phyloP scores from a whole-genome alignment of 2,329 filamentous ascomycete species.

The Diaporthe vaccinii region DNA sequence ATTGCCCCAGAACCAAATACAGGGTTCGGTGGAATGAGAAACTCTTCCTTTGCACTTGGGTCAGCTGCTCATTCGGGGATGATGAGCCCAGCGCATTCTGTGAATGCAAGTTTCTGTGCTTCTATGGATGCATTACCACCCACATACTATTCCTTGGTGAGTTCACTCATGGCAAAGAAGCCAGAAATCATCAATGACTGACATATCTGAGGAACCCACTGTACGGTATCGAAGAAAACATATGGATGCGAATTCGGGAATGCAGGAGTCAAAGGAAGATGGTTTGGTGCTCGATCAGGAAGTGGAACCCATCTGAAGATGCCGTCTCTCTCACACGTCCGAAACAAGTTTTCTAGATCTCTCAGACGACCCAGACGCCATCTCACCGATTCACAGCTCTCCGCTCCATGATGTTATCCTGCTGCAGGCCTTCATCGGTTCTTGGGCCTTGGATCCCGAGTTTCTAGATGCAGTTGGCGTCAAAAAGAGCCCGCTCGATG shows the following conservation, averaged over 20 bases:
- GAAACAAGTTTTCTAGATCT: background rate
- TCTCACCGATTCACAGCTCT: background rate
- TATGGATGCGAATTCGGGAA: background rate
- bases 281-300: no score
- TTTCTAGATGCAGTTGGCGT: background rate
- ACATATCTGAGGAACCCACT: background rate
- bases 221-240: background rate
- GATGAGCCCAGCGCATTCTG: no score
- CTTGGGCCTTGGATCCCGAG: background rate
- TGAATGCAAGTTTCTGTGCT: no score
- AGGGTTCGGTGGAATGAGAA: no score
- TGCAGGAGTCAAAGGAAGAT: background rate
- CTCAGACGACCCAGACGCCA: background rate
- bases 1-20: no score
- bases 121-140: no score
- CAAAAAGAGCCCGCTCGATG: background rate
- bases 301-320: background rate
- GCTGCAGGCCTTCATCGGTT: background rate
- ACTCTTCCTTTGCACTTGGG: no score
- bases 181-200: background rate
- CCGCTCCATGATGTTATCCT: background rate
- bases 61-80: no score
- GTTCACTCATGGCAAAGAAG: no score
- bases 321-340: background rate
- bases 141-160: no score